phyloP scores from a whole-genome alignment of 1,284 basidiomycete species.

The Melampsora abietis-canadensis region DNA sequence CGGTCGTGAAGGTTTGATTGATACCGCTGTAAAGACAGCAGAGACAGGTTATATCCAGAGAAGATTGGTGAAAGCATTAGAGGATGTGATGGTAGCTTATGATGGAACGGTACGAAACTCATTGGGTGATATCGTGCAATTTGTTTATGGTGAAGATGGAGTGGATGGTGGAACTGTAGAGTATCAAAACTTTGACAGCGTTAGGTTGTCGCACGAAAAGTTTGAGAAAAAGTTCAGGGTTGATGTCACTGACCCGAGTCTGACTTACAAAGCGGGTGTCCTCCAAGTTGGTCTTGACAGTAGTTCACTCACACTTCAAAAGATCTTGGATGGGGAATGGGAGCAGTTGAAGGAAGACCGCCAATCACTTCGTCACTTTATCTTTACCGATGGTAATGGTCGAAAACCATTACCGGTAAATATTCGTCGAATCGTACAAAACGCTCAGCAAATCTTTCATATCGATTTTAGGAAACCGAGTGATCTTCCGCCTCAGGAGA shows the following conservation, averaged over 20 bases:
- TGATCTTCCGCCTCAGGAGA: constrained; percentile 82
- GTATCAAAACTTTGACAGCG: constrained; percentile 85
- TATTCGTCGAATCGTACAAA: constrained; percentile 87
- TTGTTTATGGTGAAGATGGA: constrained; percentile 96
- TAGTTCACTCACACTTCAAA: constrained; percentile 75
- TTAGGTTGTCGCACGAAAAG: constrained; percentile 73
- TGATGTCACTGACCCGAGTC: constrained; percentile 74
- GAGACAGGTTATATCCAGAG: constrained; percentile 99
- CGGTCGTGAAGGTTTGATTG: constrained; percentile 96
- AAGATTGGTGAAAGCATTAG: constrained; percentile 93
- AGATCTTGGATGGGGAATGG: constrained; percentile 83
- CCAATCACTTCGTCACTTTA: constrained; percentile 69
- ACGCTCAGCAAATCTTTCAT: constrained; percentile 94
- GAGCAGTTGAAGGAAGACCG: constrained; percentile 73
- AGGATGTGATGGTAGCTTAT: constrained; percentile 95
- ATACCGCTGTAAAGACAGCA: constrained; percentile 99
- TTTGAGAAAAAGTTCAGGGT: constrained; percentile 90
- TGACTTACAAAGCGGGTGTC: constrained; percentile 60
- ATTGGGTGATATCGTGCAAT: constrained; percentile 89
- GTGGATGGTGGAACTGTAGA: constrained; percentile 99
- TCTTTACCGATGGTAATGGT: constrained; percentile 72
- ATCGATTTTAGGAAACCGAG: constrained; percentile 89
- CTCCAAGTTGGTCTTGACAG: constrained; percentile 94
- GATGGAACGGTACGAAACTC: constrained; percentile 98
- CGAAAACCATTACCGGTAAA: constrained; percentile 82